phyloP scores from a whole-genome alignment of 306 rosid species.

The Potentilla sterilis region DNA sequence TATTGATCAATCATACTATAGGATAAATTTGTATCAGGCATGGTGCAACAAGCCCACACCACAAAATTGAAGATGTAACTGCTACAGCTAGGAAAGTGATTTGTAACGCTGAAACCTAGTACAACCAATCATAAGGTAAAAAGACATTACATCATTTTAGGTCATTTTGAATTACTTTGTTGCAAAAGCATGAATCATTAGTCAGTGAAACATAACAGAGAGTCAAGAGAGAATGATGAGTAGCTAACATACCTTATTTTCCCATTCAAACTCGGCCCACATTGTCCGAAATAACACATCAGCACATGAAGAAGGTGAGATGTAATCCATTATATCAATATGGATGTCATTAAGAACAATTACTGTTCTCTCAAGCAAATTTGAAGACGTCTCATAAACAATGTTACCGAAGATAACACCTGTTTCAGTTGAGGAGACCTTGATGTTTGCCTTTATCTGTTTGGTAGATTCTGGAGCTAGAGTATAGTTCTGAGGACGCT shows the following conservation, averaged over 20 bases:
- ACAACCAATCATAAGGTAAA: no score
- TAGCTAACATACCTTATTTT: conserved; percentile 71
- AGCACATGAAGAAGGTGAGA: conserved; percentile 93
- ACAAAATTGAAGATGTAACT: background rate
- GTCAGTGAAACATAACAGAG: background rate
- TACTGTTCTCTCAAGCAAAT: conserved; percentile 87
- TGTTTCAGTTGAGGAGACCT: conserved; percentile 97
- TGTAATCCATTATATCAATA: conserved; percentile 99
- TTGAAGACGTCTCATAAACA: conserved; percentile 90
- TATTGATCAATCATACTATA: background rate
- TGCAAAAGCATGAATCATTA: background rate
- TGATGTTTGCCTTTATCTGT: conserved; percentile 95
- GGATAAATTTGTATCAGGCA: background rate
- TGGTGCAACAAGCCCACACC: background rate
- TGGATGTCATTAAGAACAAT: conserved; percentile 97
- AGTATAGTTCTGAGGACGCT: conserved; percentile 96
- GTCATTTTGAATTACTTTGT: background rate
- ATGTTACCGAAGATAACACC: conserved; percentile 97
- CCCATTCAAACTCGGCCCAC: conserved; percentile 99
- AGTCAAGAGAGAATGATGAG: background rate
- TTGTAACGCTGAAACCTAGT: background rate
- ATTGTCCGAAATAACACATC: conserved; percentile 91
- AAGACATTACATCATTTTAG: background rate
- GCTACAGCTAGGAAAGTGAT: background rate
- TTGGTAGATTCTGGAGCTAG: conserved; percentile 96